Evolutionary conservation across 164 flowering plant species (phyloP), one percentile per base, ranked within the genome.

Genomic region (Hamamelis virginiana): DNA sequence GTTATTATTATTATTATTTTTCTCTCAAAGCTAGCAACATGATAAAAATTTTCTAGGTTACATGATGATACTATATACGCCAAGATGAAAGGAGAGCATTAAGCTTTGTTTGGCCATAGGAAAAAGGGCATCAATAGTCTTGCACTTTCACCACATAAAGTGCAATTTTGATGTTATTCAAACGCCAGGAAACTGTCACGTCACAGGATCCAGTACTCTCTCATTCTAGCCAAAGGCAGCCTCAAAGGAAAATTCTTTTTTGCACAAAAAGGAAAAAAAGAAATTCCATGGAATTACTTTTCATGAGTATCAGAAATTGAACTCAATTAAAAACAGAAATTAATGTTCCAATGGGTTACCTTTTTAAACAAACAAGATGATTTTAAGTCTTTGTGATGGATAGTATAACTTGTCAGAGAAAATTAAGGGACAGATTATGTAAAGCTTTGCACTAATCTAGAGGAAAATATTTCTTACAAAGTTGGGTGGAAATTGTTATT

Each of bases 161-260:
- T 60, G 59, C 53, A 69, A 33, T 28, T 48, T 52, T 62, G 10
- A 59, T 51, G 65, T 48, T 41, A 38, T 23, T 64, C n/a, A 38
- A 28, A 64, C 8, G n/a, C 71, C 41, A 28, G 10, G 43, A 59
- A 25, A 55, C 5, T 57, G 75, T 72, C 75, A 66, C 70, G 59
- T 67, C 76, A 73, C 46, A 5, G 18, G 60, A 68, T 62, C 44
- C 53, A 41, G 57, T 2, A 33, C 4, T 62, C 46, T 52, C 48
- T 28, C 48, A 50, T 33, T 62, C 1, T 28, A 15, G 18, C 22
- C 63, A 16, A 38, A 60, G 12, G 63, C 63, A 28, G 45, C 22
- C 4, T 26, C 25, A 33, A 22, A 57, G 26, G 26, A 57, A 27
- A 13, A 38, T 25, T 25, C 38, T 25, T 57, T 57, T 4, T 33